phyloP scores from a whole-genome alignment of 2,329 filamentous ascomycete species.

The Colletotrichum sp. region DNA sequence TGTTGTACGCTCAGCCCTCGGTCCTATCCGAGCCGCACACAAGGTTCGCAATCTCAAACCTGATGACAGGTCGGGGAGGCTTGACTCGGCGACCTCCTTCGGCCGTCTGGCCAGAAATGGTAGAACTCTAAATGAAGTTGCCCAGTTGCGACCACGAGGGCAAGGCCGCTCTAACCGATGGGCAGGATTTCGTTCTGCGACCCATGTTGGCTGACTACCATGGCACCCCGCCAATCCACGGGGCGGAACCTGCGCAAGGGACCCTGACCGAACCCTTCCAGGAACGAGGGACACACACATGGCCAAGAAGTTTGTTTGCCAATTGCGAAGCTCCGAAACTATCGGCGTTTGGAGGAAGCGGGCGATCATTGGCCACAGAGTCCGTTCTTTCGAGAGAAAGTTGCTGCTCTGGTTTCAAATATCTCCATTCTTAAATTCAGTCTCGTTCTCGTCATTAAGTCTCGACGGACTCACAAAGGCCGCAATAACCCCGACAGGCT shows the following conservation, averaged over 20 bases:
- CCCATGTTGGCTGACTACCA: background rate
- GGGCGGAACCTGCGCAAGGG: background rate
- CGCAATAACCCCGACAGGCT: background rate
- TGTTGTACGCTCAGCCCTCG: background rate
- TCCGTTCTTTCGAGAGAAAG: background rate
- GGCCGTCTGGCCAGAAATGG: background rate
- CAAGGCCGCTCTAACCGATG: background rate
- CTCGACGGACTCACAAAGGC: background rate
- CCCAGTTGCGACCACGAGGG: background rate
- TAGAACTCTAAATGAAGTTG: background rate
- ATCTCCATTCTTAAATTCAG: background rate
- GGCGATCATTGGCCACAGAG: background rate
- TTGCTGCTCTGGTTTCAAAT: background rate
- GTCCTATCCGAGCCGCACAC: background rate
- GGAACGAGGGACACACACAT: background rate
- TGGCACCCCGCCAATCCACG: background rate
- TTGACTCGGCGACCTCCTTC: background rate
- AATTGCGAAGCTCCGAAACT: background rate
- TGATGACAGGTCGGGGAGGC: background rate
- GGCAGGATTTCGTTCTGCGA: background rate
- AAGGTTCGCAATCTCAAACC: background rate
- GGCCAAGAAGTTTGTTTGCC: background rate
- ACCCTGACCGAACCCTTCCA: background rate
- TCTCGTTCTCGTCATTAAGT: background rate
- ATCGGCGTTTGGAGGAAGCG: background rate